These are phyloP conservation scores for Mucor plumbeus DNA, from an alignment of 371 early-diverging fungal genomes.

Conservation along the genomic window DNA sequence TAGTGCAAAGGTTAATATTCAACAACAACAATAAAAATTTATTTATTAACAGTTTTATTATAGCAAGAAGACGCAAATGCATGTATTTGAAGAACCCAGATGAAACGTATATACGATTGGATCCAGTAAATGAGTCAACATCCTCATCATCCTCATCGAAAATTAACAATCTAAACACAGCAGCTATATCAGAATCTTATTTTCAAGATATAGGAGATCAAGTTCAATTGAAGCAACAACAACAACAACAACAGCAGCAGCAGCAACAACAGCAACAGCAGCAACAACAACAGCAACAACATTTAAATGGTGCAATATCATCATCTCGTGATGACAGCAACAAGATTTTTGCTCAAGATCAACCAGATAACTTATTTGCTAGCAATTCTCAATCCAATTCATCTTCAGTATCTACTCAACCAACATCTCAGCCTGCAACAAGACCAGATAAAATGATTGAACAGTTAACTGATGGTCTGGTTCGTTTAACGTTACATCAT, in stretches of 20 bases:
- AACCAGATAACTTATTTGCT: conserved; percentile 37
- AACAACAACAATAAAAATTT: not conserved
- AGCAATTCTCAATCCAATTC: conserved; percentile 5
- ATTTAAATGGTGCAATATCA: not conserved
- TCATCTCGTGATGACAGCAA: conserved; percentile 12
- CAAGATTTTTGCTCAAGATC: conserved; percentile 30
- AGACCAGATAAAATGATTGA: conserved; percentile 51
- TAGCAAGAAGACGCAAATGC: conserved; percentile 54
- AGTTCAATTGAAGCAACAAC: conserved; percentile 6
- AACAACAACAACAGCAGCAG: not conserved
- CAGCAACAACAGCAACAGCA: conserved; percentile 1
- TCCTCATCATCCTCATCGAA: not conserved
- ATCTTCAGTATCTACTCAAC: not conserved
- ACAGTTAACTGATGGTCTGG: conserved; percentile 45
- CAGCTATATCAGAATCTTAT: conserved; percentile 26
- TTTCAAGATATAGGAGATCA: conserved; percentile 36
- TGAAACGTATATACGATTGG: conserved; percentile 51
- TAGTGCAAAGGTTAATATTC: conserved; percentile 53
- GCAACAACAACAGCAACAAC: not conserved
- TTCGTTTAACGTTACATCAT: conserved; percentile 40
- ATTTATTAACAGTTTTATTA: not conserved
- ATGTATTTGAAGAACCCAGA: conserved; percentile 54
- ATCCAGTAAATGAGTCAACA: conserved; percentile 33
- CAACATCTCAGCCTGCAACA: conserved; percentile 21
- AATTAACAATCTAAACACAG: not conserved